Evolutionary conservation across 257 asterid species (phyloP).

Genomic region (Paulownia fortunei): DNA sequence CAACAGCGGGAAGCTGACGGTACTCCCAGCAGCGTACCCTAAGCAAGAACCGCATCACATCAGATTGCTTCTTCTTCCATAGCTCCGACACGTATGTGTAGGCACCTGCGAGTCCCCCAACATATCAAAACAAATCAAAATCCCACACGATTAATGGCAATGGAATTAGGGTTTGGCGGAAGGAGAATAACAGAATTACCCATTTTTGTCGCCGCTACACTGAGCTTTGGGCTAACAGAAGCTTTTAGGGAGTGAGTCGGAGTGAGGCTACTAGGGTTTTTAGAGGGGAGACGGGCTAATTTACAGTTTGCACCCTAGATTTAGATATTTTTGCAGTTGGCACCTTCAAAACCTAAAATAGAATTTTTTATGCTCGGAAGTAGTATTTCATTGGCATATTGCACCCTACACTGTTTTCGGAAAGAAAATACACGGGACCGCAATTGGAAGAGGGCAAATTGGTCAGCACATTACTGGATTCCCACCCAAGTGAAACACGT

Average conservation of each 20-base stretch:
- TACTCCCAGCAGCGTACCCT: slow-evolving; percentile 80
- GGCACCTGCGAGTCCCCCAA: slow-evolving; percentile 48
- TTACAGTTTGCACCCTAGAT: no score
- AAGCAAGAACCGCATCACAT: slow-evolving; percentile 68
- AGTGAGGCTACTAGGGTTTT: slow-evolving; percentile 14
- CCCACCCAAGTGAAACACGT: no score
- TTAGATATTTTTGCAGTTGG: no score
- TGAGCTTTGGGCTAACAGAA: not conserved
- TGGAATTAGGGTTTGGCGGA: not conserved
- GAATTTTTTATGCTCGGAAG: no score
- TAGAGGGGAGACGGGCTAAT: no score
- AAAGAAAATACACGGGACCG: no score
- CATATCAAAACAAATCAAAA: not conserved
- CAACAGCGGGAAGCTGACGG: slow-evolving; percentile 74
- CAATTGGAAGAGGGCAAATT: no score
- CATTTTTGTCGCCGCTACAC: slow-evolving; percentile 1
- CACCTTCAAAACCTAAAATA: no score
- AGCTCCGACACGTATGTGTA: slow-evolving; percentile 71
- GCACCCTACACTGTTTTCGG: no score
- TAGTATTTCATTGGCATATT: no score
- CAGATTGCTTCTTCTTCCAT: slow-evolving; percentile 74
- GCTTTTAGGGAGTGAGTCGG: no score
- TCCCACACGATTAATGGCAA: not conserved
- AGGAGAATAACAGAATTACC: not conserved
- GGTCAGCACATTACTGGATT: no score